Base-by-base conservation (phyloP, 2,329 filamentous ascomycete genomes). In the Hypoxylon sp. region DNA sequence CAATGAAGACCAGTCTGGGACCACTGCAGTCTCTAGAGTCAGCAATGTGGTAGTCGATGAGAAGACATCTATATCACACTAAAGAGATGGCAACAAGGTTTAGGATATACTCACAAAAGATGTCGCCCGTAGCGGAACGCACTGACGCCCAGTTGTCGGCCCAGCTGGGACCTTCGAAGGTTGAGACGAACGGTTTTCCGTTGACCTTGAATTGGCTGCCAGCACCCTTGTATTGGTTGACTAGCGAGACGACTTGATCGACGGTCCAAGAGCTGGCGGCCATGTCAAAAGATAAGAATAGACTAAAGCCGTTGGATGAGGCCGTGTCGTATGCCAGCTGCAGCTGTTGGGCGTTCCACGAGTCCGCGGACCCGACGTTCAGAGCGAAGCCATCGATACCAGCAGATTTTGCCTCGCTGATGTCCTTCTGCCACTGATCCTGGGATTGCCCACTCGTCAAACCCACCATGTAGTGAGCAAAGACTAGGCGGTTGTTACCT, bases 91-190 rank as follows among this genome's bases (percentile, higher is more conserved):
- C 21, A 3, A 23, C 11, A 25, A 34, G 19, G 10, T 49, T 34
- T 10, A 19, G 11, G 28, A 50, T 41, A 14, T 30, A 68, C 68
- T 65, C 25, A 70, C 68, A 74, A 67, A 78, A 82, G 25, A 82
- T 79, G 6, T 74, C 79, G 0, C 78, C 79, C 0, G 78, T 79
- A 23, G 74, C 67, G 17, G 72, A 63, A 46, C 80, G 80, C 56
- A 86, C 82, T 0, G 71, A 67, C 1, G 71, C 61, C 83, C 83
- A 85, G 72, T 84, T 81, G 23, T 76, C 75, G 3, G 79, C 77
- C 72, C 81, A 82, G 23, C 68, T 72, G 5, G 81, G 75, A 1
- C 85, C 85, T 72, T 85, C 84, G 60, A 86, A 87, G 0, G 85
- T 86, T 3, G 83, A 84, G n/a, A 86, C 84, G 9, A 86, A 76